A percentile compares a stretch with the other conserved stretches of the same genome.
These are phyloP conservation scores for Globisporangium spiculum DNA, from an alignment of 352 stramenopile species.

Conservation along the genomic window DNA sequence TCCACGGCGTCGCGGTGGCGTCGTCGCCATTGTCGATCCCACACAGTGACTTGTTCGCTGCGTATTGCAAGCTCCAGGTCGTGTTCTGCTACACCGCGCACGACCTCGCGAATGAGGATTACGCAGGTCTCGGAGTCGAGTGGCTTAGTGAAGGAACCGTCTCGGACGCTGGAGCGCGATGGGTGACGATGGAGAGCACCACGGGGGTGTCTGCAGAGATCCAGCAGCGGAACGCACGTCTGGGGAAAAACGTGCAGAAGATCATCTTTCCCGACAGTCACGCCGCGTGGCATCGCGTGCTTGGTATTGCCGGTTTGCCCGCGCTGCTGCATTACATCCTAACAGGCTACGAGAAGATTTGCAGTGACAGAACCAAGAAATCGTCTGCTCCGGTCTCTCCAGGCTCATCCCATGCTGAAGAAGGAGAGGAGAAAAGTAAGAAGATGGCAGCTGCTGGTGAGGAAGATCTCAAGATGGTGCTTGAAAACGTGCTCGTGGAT, in stretches of 20 bases:
- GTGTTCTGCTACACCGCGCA: conserved; percentile 77
- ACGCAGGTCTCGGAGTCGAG: conserved; percentile 59
- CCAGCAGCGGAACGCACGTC: conserved; percentile 62
- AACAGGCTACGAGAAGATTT: conserved; percentile 39
- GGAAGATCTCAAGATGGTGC: conserved; percentile 17
- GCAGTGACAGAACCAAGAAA: background rate
- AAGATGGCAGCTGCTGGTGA: background rate
- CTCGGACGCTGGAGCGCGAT: conserved; percentile 47
- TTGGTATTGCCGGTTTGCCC: conserved; percentile 56
- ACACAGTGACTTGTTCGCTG: conserved; percentile 32
- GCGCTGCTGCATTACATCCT: conserved; percentile 66
- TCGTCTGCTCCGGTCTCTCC: background rate
- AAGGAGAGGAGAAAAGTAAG: background rate
- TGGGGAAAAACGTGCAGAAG: conserved; percentile 60
- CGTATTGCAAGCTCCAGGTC: conserved; percentile 57
- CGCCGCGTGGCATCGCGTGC: conserved; percentile 45
- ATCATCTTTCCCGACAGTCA: conserved; percentile 36
- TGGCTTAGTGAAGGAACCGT: conserved; percentile 63
- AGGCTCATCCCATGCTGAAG: background rate
- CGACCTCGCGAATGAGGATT: conserved; percentile 56
- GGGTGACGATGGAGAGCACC: conserved; percentile 57
- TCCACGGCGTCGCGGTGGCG: conserved; percentile 42
- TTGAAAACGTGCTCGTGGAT: conserved; percentile 58
- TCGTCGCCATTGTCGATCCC: conserved; percentile 42
- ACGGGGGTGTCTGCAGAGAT: conserved; percentile 63